These are phyloP conservation scores for Thelonectria discophora DNA, from an alignment of 2,329 filamentous ascomycete species.

Conservation along the genomic window DNA sequence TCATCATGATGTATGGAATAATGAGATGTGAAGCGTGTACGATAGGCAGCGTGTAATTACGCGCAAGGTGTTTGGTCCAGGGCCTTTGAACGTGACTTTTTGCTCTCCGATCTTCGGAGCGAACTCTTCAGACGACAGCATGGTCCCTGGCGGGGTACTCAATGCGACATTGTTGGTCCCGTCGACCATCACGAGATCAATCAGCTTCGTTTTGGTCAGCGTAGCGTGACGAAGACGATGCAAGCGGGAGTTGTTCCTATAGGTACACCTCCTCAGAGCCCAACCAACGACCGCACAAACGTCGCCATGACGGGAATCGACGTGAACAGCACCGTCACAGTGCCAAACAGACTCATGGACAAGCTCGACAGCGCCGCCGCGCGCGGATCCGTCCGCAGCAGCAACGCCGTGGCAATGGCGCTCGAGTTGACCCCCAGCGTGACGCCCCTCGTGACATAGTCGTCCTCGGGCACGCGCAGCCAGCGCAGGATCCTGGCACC, in stretches of 20 bases:
- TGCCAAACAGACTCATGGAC: conserved; percentile 69
- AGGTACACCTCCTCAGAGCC: conserved; percentile 41
- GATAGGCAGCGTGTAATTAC: too few species aligned
- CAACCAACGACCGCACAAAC: conserved; percentile 58
- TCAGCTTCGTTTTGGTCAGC: conserved; percentile 1
- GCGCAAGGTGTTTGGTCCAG: too few species aligned
- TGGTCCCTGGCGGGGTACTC: not conserved
- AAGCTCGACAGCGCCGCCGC: conserved; percentile 68
- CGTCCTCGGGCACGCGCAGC: conserved; percentile 66
- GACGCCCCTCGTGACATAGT: conserved; percentile 70
- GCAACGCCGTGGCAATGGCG: conserved; percentile 66
- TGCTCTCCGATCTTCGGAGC: not conserved
- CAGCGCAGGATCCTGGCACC: conserved; percentile 58
- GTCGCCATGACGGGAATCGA: conserved; percentile 63
- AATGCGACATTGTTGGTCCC: not conserved
- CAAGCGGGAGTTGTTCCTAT: not conserved
- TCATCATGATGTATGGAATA: too few species aligned
- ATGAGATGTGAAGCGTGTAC: too few species aligned
- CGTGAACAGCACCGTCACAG: conserved; percentile 66
- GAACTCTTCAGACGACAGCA: not conserved
- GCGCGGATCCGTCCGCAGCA: conserved; percentile 64
- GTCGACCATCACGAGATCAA: not conserved
- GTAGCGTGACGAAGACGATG: conserved; percentile 8
- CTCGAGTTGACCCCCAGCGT: conserved; percentile 69
- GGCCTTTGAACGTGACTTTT: not conserved